Evolutionary conservation across 495 filamentous ascomycete species (phyloP), one percentile per base, ranked within the genome.

Genomic region (Cetradonia linearis): DNA sequence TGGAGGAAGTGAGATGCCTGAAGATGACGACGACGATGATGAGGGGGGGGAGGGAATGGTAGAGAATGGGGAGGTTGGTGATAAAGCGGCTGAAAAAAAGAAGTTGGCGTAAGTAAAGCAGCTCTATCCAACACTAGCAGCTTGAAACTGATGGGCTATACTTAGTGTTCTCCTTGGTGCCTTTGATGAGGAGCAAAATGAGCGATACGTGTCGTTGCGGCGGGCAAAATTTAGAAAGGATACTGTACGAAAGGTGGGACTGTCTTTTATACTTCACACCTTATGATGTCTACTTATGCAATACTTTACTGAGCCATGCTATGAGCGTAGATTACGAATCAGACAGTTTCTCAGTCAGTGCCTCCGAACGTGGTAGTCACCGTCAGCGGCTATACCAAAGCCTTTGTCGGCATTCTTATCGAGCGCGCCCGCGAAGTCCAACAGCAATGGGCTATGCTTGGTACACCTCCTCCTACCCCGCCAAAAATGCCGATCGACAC

Each of bases 331-430:
- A 85, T 90, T 63, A 82, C 89, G 69, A 96, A 95, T 65, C 88
- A 91, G 64, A 90, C 89, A 44, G 83, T 94, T 14, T 90, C 87
- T 1, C 91, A 95, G 70, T 93, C 88, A 23, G 89, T 91, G 4
- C 86, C 89, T 5, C 78, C 81, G 16, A 84, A 80, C 54, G 86
- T 95, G 31, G 83, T 92, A 42, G 85, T 85, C 25, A 87, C 85
- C 28, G 85, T 95, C 66, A 87, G 86, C 54, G 83, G 86, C 3
- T 88, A 87, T 58, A 84, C 86, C 36, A 96, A 96, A 70, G 79
- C 90, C 61, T 95, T 88, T 70, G 81, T 88, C 9, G 89, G 90
- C 53, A 84, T 90, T 55, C 78, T 96, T 56, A 84, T 95, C 55
- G 89, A 95, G 70, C 79, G 81, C 56, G 89, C 91, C 1, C 78